Base-by-base conservation (phyloP, 176 grass and related monocot genomes). In the Triticum monococcum region DNA sequence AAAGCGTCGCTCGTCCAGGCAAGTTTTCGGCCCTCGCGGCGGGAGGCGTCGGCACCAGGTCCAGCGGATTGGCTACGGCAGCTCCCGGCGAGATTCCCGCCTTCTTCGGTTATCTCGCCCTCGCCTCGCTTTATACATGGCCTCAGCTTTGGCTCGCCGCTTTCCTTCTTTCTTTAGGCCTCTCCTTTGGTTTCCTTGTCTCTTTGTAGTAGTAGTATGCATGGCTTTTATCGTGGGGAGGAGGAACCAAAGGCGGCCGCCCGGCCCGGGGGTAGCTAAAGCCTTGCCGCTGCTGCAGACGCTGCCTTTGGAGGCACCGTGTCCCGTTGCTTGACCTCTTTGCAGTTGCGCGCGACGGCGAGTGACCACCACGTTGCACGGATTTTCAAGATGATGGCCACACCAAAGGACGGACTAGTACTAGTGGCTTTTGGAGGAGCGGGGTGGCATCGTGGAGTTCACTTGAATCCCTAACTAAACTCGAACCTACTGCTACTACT, bases 301-400 rank as follows among this genome's bases (percentile, higher is more conserved):
- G 35, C 68, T 60, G 76, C 36, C 84, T 61, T 80, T 86, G 76
- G 84, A 86, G 30, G 60, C 30, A 5, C 14, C n/a, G 20, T 57
- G 54, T 24, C 3, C 12, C 11, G 68, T 72, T 23, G 70, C 22
- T 20, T 57, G 54, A 11, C 37, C 37, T 41, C 68, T 72, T 20
- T 5, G 16, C 11, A 23, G 36, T 14, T 11, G 48, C 48, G 48
- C 48, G 14, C 48, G 14, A 45, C 14, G 8, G 22, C 26, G 9
- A 14, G 81, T 35, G 50, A 35, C 28, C 12, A 72, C 36, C 77
- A 73, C 57, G n/a, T 22, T 20, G 77, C 85, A 87, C 78, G 30
- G 85, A 64, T 71, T 86, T 70, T 43, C 64, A 86, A 86, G 84
- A 86, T 79, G 84, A 86, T 79, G 84, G 64, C 59, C 62, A 50